These are phyloP conservation scores for Saccharomycopsis selenospora DNA, from an alignment of 805 yeast genomes.

Conservation along the genomic window DNA sequence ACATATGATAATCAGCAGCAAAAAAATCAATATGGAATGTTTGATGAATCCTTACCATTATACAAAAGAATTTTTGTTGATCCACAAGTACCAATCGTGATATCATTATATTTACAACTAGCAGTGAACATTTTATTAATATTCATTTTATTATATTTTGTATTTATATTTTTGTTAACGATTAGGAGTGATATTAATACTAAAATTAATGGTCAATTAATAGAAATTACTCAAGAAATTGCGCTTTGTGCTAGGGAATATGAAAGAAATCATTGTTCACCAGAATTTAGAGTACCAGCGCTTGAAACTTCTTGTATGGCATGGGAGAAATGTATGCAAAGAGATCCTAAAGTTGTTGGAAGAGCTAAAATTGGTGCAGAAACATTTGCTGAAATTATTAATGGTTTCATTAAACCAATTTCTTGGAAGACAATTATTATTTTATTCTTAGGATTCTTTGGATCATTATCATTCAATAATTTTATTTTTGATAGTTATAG, in stretches of 20 bases:
- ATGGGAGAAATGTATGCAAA: constrained; percentile 79
- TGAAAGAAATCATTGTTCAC: constrained; percentile 62
- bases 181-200: constrained; percentile 62
- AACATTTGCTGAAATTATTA: constrained; percentile 73
- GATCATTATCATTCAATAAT: constrained; percentile 25
- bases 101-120: constrained; percentile 59
- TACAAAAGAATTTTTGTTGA: constrained; percentile 27
- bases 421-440: constrained; percentile 60
- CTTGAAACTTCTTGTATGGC: constrained; percentile 58
- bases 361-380: constrained; percentile 71
- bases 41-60: constrained; percentile 11
- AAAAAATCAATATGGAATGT: neutral
- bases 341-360: constrained; percentile 62
- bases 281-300: constrained; percentile 62
- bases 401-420: constrained; percentile 66
- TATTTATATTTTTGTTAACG: constrained; percentile 45
- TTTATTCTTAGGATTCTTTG: constrained; percentile 39
- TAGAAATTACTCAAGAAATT: constrained; percentile 56
- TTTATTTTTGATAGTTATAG: constrained; percentile 27
- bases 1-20: neutral
- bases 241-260: constrained; percentile 65
- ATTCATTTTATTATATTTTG: constrained; percentile 42
- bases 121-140: constrained; percentile 49
- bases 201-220: constrained; percentile 56
- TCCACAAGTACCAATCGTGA: constrained; percentile 47